These are phyloP conservation scores for Diplodia corticola DNA, from an alignment of 2,329 filamentous ascomycete species.

Conservation along the genomic window DNA sequence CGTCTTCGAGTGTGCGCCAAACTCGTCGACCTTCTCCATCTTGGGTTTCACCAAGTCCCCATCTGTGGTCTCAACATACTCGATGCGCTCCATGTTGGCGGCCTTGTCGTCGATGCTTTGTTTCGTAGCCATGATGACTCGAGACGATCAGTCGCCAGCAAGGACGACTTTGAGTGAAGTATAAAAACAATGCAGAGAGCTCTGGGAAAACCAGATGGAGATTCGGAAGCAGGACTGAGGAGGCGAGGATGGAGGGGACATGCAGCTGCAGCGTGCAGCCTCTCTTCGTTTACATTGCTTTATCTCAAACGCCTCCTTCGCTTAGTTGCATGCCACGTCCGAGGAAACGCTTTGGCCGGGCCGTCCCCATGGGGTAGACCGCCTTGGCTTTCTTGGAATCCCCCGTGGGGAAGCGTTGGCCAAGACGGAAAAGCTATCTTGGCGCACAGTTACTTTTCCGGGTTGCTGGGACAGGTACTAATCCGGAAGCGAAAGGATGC, in stretches of 20 bases:
- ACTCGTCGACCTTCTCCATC: constrained; percentile 34
- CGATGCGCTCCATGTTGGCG: constrained; percentile 6
- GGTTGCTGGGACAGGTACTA: background rate
- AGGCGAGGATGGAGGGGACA: background rate
- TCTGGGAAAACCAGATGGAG: background rate
- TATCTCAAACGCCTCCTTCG: background rate
- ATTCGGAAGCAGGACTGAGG: background rate
- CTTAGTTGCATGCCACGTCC: background rate
- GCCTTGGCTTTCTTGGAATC: constrained; percentile 3
- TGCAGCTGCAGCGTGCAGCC: background rate
- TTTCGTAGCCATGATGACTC: constrained; percentile 2
- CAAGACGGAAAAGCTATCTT: background rate
- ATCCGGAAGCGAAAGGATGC: background rate
- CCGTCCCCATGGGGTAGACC: constrained; percentile 3
- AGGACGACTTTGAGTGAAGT: background rate
- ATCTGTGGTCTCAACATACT: constrained; percentile 5
- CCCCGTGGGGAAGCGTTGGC: constrained; percentile 2
- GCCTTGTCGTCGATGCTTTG: background rate
- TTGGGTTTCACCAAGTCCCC: constrained; percentile 7
- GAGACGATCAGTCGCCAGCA: background rate
- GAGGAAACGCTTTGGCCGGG: background rate
- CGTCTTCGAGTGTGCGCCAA: constrained; percentile 38
- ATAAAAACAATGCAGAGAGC: background rate
- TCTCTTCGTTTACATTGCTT: background rate
- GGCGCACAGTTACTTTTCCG: background rate